Evolutionary conservation across 2,329 filamentous ascomycete species (phyloP), one percentile per base, ranked within the genome.

Genomic region (Xylariaceae sp.): DNA sequence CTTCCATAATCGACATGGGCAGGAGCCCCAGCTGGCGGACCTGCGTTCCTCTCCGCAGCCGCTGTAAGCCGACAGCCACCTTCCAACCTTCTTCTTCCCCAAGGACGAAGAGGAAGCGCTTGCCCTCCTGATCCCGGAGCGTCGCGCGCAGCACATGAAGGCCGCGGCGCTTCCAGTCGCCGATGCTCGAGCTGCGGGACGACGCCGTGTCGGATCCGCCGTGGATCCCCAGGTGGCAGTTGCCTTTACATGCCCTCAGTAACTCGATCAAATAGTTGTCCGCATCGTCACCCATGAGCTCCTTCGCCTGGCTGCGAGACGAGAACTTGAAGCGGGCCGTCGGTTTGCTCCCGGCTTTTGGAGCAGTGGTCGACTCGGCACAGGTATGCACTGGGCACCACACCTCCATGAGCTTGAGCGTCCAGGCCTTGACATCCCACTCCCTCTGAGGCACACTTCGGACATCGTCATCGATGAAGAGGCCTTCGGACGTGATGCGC

Each of bases 351-450:
- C 70, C 63, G 47, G 69, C 60, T 50, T 67, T 67, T 42, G 67
- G 66, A 34, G 62, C 59, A 42, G 63, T 63, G 52, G 57, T 52
- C 35, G 68, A 58, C 44, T 69, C 61, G 50, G 66, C 59, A 50
- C 76, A 67, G 61, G 67, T 77, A 62, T 82, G 76, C 56, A 76
- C 73, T 57, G 80, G 78, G 60, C 83, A 88, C 78, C 83, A 87
- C 69, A 92, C 82, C 75, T 97, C 92, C 63, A 94, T 80, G 50
- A 84, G 70, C 67, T 94, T 96, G 65, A 98, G 76, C 30, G 88
- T 95, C 92, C 92, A 97, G 17, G 90, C 89, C 64, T 97, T 97
- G 58, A 97, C 81, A 61, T 98, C 92, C 92, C 92, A 98, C 66
- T 98, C 92, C 43, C 92, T 81, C 65, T 97, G 88, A n/a, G 87